Conservation (phyloP, 2,329 filamentous ascomycete species). For the Tolypocladium paradoxum region DNA sequence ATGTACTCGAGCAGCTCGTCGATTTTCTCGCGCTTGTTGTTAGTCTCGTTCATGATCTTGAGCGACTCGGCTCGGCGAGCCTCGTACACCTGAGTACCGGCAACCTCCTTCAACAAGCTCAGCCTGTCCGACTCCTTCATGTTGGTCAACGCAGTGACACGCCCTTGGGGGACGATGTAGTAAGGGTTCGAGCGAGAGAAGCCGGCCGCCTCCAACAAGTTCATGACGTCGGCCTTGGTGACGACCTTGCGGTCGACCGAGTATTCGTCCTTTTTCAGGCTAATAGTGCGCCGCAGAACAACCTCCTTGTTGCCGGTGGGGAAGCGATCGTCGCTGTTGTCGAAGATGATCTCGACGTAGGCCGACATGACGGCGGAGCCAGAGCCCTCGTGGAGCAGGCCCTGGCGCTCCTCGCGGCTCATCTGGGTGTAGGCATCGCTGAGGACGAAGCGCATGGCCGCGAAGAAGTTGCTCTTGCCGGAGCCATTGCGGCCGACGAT, state of each 20-base stretch:
- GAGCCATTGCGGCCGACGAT: conserved; percentile 99
- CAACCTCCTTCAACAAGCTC: conserved; percentile 91
- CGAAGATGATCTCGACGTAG: conserved; percentile 98
- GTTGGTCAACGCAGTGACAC: conserved; percentile 90
- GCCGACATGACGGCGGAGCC: conserved; percentile 97
- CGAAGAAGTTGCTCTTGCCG: conserved; percentile 99
- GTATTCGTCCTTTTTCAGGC: conserved; percentile 97
- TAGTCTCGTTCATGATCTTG: conserved; percentile 95
- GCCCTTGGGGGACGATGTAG: conserved; percentile 96
- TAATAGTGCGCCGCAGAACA: conserved; percentile 85
- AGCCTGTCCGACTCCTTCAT: conserved; percentile 95
- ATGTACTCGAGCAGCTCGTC: conserved; percentile 88
- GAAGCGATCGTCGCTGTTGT: conserved; percentile 93
- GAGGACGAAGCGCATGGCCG: conserved; percentile 94
- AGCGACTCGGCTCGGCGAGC: conserved; percentile 80
- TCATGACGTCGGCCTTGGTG: conserved; percentile 88
- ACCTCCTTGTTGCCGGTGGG: conserved; percentile 87
- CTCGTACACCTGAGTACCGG: conserved; percentile 95
- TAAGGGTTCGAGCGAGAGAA: conserved; percentile 97
- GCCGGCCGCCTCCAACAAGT: conserved; percentile 87
- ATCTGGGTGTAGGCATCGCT: conserved; percentile 96
- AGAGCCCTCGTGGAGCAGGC: conserved; percentile 93
- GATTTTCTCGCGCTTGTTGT: conserved; percentile 89
- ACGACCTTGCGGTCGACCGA: conserved; percentile 94
- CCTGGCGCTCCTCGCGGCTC: conserved; percentile 90